Evolutionary conservation across 1,139 yeast species (phyloP).

Genomic region (Scheffersomyces parashehatae): DNA sequence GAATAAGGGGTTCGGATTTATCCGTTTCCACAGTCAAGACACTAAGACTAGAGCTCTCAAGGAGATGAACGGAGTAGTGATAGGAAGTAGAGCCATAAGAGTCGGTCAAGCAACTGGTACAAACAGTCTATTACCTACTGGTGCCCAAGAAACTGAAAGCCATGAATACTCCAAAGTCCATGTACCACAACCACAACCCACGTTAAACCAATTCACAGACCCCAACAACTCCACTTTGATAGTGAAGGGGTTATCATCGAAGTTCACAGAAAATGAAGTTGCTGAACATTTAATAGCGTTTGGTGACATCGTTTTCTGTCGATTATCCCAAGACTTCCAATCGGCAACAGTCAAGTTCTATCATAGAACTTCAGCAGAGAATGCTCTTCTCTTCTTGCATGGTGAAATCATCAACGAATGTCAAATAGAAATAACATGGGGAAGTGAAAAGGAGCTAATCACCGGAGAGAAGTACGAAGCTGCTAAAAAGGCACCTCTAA

Average conservation of each 20-base stretch:
- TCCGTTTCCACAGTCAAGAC: conserved; percentile 72
- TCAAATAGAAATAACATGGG: conserved; percentile 37
- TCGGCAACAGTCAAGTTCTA: conserved; percentile 29
- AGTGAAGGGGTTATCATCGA: conserved; percentile 30
- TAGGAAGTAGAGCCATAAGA: conserved; percentile 75
- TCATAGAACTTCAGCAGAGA: conserved; percentile 37
- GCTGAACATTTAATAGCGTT: conserved; percentile 29
- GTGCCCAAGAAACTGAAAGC: not conserved
- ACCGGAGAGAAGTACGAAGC: conserved; percentile 11
- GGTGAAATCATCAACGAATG: conserved; percentile 33
- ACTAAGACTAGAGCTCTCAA: conserved; percentile 73
- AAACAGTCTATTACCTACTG: not conserved
- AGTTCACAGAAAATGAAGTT: conserved; percentile 32
- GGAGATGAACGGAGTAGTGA: conserved; percentile 79
- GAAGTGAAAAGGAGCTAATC: conserved; percentile 12
- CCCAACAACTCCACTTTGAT: conserved; percentile 36
- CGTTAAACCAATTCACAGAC: conserved; percentile 32
- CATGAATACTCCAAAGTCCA: conserved; percentile 14
- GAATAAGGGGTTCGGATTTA: conserved; percentile 90
- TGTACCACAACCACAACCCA: conserved; percentile 36
- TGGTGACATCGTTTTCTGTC: conserved; percentile 35
- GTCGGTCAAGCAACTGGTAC: conserved; percentile 46
- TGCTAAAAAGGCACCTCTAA: conserved; percentile 17
- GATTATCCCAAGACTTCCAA: conserved; percentile 20
- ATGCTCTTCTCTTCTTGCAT: conserved; percentile 34